These are phyloP conservation scores for Alternaria sp. DNA, from an alignment of 2,329 filamentous ascomycete genomes.

Conservation along the genomic window DNA sequence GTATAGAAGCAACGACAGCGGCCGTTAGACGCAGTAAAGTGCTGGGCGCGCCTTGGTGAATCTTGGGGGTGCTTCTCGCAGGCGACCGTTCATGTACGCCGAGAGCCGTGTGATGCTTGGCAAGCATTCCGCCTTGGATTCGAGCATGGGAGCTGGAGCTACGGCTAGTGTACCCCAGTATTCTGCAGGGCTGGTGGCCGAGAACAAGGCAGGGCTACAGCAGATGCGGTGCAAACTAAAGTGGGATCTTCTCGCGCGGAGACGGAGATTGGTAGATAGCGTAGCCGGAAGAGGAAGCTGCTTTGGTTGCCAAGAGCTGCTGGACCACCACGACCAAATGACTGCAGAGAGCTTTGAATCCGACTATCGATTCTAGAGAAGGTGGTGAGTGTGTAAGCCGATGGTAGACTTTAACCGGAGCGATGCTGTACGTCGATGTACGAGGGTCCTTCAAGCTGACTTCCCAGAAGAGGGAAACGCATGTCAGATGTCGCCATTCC, in stretches of 20 bases:
- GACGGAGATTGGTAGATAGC: conserved; percentile 14
- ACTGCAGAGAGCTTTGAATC: neutral
- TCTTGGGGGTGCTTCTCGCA: conserved; percentile 19
- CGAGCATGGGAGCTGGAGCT: conserved; percentile 15
- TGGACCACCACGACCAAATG: conserved; percentile 14
- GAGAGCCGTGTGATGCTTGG: conserved; percentile 20
- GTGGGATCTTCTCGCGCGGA: neutral
- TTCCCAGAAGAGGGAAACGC: neutral
- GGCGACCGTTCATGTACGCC: conserved; percentile 18
- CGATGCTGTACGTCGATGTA: neutral
- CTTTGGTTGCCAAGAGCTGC: conserved; percentile 20
- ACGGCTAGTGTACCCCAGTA: conserved; percentile 9
- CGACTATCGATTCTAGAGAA: neutral
- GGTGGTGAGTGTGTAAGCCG: conserved; percentile 6
- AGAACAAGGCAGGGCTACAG: conserved; percentile 7
- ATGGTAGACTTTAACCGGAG: conserved; percentile 4
- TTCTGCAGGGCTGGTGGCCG: conserved; percentile 5
- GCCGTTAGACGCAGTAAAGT: conserved; percentile 18
- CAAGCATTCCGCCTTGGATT: conserved; percentile 17
- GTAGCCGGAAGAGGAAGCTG: conserved; percentile 26
- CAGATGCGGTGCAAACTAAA: conserved; percentile 3
- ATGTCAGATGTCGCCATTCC: neutral
- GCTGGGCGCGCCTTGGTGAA: conserved; percentile 26
- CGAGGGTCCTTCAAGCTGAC: neutral
- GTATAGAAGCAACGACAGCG: conserved; percentile 26